A percentile compares a stretch with the other conserved stretches of the same genome.
phyloP scores from a whole-genome alignment of 805 yeast species.

The Ogataea haglerorum region DNA sequence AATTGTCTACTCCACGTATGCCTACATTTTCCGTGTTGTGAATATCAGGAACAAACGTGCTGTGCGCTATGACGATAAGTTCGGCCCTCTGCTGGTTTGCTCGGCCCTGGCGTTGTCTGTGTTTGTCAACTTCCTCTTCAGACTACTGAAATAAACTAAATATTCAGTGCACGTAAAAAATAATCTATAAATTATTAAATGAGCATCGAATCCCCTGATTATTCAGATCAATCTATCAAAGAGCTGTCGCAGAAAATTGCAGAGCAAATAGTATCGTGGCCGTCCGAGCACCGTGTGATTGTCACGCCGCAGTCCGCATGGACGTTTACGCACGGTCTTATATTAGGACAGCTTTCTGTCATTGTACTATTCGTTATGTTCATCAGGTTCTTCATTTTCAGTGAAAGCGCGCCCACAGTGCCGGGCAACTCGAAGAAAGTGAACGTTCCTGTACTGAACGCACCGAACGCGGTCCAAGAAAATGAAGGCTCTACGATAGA shows the following conservation, averaged over 20 bases:
- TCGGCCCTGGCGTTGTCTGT: slow-evolving; percentile 68
- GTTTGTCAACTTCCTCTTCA: slow-evolving; percentile 55
- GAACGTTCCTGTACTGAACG: slow-evolving; percentile 16
- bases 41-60: slow-evolving; percentile 82
- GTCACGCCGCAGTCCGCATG: slow-evolving; percentile 32
- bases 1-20: slow-evolving; percentile 64
- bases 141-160: slow-evolving; percentile 33
- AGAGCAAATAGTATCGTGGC: slow-evolving; percentile 17
- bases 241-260: slow-evolving; percentile 20
- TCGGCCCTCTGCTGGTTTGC: slow-evolving; percentile 87
- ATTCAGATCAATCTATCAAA: slow-evolving; percentile 10
- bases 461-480: slow-evolving; percentile 10
- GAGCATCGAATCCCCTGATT: slow-evolving; percentile 4
- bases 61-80: slow-evolving; percentile 77
- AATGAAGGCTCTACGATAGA: slow-evolving; percentile 20
- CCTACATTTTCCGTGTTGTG: slow-evolving; percentile 77
- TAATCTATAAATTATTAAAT: neutral
- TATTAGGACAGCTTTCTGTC: slow-evolving; percentile 72
- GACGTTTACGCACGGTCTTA: slow-evolving; percentile 76
- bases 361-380: slow-evolving; percentile 59
- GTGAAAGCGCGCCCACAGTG: slow-evolving; percentile 53
- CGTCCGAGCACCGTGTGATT: slow-evolving; percentile 9
- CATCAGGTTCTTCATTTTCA: slow-evolving; percentile 72
- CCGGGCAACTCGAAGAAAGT: slow-evolving; percentile 26
- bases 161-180: neutral